Conservation (phyloP, 2,329 filamentous ascomycete genomes). For the Fusarium foetens region DNA sequence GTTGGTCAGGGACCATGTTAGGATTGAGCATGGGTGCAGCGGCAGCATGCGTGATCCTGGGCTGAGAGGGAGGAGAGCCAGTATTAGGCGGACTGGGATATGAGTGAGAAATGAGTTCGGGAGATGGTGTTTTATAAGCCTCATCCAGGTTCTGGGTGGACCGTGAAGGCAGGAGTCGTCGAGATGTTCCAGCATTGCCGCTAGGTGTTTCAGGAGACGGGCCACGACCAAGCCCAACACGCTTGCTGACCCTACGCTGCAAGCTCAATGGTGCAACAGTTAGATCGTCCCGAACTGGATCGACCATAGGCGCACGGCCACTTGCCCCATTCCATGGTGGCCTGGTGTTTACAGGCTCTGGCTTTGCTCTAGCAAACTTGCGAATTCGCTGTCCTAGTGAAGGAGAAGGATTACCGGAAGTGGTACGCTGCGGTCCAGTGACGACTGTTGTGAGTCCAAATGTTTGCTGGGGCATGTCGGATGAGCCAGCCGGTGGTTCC, state of each 20-base stretch:
- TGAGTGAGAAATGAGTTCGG: constrained; percentile 40
- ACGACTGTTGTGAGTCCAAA: constrained; percentile 44
- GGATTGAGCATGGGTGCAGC: constrained; percentile 38
- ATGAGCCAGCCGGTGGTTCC: constrained; percentile 1
- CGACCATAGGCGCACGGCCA: constrained; percentile 72
- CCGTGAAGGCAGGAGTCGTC: constrained; percentile 50
- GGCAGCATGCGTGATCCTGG: constrained; percentile 15
- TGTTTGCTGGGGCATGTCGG: constrained; percentile 16
- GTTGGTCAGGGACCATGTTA: constrained; percentile 40
- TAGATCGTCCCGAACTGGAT: constrained; percentile 70
- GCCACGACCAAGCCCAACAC: constrained; percentile 42
- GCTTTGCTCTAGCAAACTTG: constrained; percentile 50
- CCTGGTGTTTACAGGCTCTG: constrained; percentile 54
- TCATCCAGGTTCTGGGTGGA: constrained; percentile 49
- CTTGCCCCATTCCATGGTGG: constrained; percentile 79
- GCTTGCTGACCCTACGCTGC: constrained; percentile 61
- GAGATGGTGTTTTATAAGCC: constrained; percentile 38
- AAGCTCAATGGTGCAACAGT: constrained; percentile 67
- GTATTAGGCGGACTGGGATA: constrained; percentile 51
- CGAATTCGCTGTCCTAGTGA: constrained; percentile 51
- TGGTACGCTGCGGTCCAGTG: constrained; percentile 36
- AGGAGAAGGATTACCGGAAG: constrained; percentile 41
- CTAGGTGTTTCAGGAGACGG: constrained; percentile 52
- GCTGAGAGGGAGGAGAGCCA: constrained; percentile 39
- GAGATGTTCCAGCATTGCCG: constrained; percentile 46